These are phyloP conservation scores for Uncinocarpus reesii DNA, from an alignment of 2,329 filamentous ascomycete genomes.

Conservation along the genomic window DNA sequence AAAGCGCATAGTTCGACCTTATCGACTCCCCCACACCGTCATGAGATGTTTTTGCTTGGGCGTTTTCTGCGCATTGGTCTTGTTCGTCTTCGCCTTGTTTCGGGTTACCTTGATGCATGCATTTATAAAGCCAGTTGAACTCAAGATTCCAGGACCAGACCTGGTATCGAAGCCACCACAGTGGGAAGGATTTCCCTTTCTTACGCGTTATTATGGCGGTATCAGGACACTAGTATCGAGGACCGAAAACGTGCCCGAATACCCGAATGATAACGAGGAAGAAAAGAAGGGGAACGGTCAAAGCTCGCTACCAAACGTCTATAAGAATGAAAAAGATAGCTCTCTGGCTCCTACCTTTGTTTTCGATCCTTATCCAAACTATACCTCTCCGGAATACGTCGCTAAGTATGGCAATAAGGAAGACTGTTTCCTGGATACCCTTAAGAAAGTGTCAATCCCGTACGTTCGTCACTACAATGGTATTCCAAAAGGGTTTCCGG, in stretches of 20 bases:
- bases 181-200: conserved; percentile 82
- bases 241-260: conserved; percentile 64
- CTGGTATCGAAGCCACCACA: conserved; percentile 43
- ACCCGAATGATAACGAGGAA: conserved; percentile 50
- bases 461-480: conserved; percentile 64
- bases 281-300: background rate
- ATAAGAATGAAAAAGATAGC: background rate
- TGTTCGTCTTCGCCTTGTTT: conserved; percentile 68
- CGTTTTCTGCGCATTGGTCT: conserved; percentile 56
- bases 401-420: conserved; percentile 49
- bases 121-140: conserved; percentile 52
- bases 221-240: conserved; percentile 59
- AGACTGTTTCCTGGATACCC: conserved; percentile 68
- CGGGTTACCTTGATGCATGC: conserved; percentile 54
- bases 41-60: conserved; percentile 68
- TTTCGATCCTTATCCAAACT: conserved; percentile 61
- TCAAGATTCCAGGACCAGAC: conserved; percentile 24
- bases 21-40: conserved; percentile 60
- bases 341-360: conserved; percentile 27
- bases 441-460: conserved; percentile 57
- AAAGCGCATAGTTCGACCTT: conserved; percentile 35
- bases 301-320: background rate
- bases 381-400: conserved; percentile 48
- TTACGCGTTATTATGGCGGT: conserved; percentile 84
- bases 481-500: conserved; percentile 71